Evolutionary conservation across 164 flowering plant genomes (phyloP).

Genomic region (Macadamia tetraphylla): DNA sequence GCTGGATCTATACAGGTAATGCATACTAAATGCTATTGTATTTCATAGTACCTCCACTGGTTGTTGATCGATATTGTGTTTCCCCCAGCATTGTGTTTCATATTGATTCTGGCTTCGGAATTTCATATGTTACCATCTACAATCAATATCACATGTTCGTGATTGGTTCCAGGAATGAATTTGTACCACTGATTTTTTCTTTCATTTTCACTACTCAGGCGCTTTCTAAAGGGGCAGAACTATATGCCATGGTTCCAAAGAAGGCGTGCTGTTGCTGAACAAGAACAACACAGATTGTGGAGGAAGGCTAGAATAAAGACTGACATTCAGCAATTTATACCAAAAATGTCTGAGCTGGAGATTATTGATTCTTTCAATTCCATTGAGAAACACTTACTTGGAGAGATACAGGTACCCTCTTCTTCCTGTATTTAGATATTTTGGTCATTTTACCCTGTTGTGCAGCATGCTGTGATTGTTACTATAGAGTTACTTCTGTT

Average conservation of each 20-base stretch:
- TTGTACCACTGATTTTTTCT: background rate
- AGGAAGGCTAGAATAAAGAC: slow-evolving; percentile 81
- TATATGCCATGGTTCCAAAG: slow-evolving; percentile 94
- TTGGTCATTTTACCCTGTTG: no score
- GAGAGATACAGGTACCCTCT: slow-evolving; percentile 60
- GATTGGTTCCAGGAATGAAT: slow-evolving; percentile 1
- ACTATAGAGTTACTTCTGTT: no score
- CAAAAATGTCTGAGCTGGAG: slow-evolving; percentile 83
- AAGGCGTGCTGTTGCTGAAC: slow-evolving; percentile 83
- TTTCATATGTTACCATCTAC: background rate
- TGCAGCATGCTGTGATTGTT: no score
- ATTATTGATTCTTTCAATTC: slow-evolving; percentile 86
- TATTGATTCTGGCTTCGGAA: background rate
- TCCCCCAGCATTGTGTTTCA: background rate
- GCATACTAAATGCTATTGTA: background rate
- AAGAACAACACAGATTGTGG: slow-evolving; percentile 87
- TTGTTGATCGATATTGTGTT: background rate
- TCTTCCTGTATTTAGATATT: background rate
- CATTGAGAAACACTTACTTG: slow-evolving; percentile 66
- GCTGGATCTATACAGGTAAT: slow-evolving; percentile 92
- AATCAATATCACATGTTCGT: slow-evolving; percentile 1
- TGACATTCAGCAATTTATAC: slow-evolving; percentile 55
- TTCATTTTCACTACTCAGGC: slow-evolving; percentile 34
- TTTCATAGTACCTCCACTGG: background rate
- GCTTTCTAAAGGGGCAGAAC: slow-evolving; percentile 78